Percentiles rank a stretch among this genome's conserved stretches.
phyloP scores from a whole-genome alignment of 768 basidiomycete genomes.

The Arthromyces matolae region DNA sequence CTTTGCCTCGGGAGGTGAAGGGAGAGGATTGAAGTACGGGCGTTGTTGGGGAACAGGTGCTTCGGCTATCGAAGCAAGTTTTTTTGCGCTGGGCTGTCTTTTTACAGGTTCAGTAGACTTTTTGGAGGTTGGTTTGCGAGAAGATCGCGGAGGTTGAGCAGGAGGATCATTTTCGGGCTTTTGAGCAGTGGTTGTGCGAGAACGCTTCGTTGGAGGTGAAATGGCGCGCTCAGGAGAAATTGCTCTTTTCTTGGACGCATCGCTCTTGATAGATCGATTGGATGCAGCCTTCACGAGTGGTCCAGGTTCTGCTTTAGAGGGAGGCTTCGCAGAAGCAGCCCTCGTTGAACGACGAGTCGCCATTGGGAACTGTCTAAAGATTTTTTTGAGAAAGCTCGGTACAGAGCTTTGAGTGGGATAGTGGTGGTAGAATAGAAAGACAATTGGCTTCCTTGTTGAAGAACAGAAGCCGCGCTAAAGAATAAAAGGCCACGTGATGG shows the following conservation, averaged over 20 bases:
- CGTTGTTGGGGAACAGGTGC: slow-evolving; percentile 38
- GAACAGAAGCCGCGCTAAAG: slow-evolving; percentile 2
- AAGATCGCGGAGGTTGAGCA: slow-evolving; percentile 25
- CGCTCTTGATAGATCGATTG: slow-evolving; percentile 28
- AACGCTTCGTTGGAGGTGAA: slow-evolving; percentile 50
- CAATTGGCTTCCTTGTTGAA: too few species aligned
- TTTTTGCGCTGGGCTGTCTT: slow-evolving; percentile 15
- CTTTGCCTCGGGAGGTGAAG: slow-evolving; percentile 48
- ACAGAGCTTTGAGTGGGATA: slow-evolving; percentile 5
- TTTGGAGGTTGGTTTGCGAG: slow-evolving; percentile 23
- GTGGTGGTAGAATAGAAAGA: slow-evolving; percentile 14
- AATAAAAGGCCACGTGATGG: slow-evolving; percentile 30
- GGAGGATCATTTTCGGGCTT: slow-evolving; percentile 42
- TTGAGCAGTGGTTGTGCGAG: slow-evolving; percentile 33
- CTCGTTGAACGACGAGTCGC: slow-evolving; percentile 47
- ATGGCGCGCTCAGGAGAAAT: slow-evolving; percentile 43
- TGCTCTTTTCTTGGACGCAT: slow-evolving; percentile 44
- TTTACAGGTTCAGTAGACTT: slow-evolving; percentile 16
- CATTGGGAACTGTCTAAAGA: background rate
- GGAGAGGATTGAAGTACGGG: slow-evolving; percentile 66
- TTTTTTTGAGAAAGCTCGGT: slow-evolving; percentile 9
- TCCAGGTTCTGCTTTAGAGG: slow-evolving; percentile 35
- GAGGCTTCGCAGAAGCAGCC: slow-evolving; percentile 43
- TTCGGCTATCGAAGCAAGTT: slow-evolving; percentile 26
- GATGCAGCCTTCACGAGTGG: slow-evolving; percentile 25